A percentile compares a stretch with the other conserved stretches of the same genome.
These are phyloP conservation scores for Cryptococcus sp. DNA, from an alignment of 1,284 basidiomycete genomes.

Conservation along the genomic window DNA sequence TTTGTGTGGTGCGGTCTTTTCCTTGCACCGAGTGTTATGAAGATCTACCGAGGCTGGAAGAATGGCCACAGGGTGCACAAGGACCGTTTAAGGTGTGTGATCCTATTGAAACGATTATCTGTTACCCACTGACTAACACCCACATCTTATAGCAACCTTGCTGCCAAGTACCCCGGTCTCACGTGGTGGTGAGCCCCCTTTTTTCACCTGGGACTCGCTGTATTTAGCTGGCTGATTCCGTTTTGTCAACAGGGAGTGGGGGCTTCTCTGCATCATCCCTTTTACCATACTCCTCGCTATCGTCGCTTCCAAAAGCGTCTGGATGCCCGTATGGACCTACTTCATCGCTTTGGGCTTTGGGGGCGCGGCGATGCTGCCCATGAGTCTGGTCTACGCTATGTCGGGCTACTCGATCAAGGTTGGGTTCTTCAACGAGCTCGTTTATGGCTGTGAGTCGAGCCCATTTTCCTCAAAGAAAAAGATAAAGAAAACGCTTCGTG, in stretches of 20 bases:
- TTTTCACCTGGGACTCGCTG: neutral
- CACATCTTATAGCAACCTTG: neutral
- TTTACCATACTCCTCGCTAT: conserved; percentile 17
- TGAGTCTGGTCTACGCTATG: conserved; percentile 19
- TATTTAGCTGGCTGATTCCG: neutral
- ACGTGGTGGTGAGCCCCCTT: conserved; percentile 7
- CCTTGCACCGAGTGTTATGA: conserved; percentile 13
- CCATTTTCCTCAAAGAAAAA: neutral
- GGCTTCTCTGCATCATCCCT: conserved; percentile 13
- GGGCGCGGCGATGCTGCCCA: conserved; percentile 20
- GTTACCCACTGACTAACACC: neutral
- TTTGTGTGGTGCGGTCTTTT: conserved; percentile 24
- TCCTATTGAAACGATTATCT: neutral
- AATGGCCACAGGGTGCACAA: conserved; percentile 11
- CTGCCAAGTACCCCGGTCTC: neutral
- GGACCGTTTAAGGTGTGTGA: conserved; percentile 11
- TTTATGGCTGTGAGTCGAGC: conserved; percentile 20
- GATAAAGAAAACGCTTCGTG: neutral
- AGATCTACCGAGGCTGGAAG: conserved; percentile 11
- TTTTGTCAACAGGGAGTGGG: conserved; percentile 11
- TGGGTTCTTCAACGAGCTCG: conserved; percentile 24
- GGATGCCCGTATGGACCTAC: conserved; percentile 22
- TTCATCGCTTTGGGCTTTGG: conserved; percentile 24
- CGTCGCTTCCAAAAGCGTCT: conserved; percentile 9
- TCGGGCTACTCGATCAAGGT: conserved; percentile 20